phyloP scores from a whole-genome alignment of 768 basidiomycete genomes.

The Leucocoprinus sp. region DNA sequence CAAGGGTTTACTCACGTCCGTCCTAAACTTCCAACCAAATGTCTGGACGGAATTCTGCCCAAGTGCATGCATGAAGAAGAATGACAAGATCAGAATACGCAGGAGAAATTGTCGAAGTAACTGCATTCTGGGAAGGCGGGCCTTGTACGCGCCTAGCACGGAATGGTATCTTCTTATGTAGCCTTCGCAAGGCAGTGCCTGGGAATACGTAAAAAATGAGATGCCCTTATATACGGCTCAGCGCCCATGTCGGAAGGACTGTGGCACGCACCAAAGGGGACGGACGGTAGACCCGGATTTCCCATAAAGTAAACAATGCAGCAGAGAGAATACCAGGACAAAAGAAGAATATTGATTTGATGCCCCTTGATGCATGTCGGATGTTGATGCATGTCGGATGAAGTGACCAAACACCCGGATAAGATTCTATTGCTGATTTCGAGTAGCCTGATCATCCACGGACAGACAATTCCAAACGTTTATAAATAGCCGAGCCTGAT shows the following conservation, averaged over 20 bases:
- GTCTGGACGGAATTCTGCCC: slow-evolving; percentile 14
- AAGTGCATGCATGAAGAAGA: background rate
- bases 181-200: slow-evolving; percentile 7
- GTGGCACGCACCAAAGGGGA: slow-evolving; percentile 7
- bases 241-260: background rate
- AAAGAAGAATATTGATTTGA: too few species aligned
- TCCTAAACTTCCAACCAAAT: slow-evolving; percentile 25
- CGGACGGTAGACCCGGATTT: too few species aligned
- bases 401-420: too few species aligned
- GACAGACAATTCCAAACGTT: too few species aligned
- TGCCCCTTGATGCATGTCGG: too few species aligned
- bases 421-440: too few species aligned
- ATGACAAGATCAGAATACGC: background rate
- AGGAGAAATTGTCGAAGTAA: background rate
- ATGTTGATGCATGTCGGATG: too few species aligned
- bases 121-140: background rate
- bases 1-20: background rate
- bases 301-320: too few species aligned
- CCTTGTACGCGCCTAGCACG: slow-evolving; percentile 6
- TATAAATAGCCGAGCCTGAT: too few species aligned
- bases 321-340: background rate
- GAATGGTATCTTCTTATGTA: slow-evolving; percentile 4
- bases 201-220: slow-evolving; percentile 8
- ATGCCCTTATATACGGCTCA: background rate
- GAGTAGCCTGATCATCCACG: too few species aligned